Percentiles rank a stretch among this genome's conserved stretches.
phyloP scores from a whole-genome alignment of 257 asterid genomes.

The Nicotiana knightiana region DNA sequence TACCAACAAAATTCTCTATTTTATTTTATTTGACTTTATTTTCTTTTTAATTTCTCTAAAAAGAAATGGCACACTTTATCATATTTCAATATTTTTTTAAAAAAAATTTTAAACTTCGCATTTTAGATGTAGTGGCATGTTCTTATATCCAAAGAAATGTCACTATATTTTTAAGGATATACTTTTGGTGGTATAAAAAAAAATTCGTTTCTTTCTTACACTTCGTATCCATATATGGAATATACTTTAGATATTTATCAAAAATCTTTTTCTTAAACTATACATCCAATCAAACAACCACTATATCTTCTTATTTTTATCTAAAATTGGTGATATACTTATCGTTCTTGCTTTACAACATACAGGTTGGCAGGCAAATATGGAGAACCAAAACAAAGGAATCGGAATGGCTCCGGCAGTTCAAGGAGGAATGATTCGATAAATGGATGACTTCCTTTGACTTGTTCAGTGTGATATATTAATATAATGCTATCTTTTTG shows the following conservation, averaged over 20 bases:
- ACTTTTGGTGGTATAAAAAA: too few relatives aligned
- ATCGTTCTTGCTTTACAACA: not conserved
- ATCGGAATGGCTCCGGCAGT: conserved; percentile 17
- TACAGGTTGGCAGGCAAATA: conserved; percentile 21
- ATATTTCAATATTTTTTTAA: too few relatives aligned
- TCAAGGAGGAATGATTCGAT: conserved; percentile 18
- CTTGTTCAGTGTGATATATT: not conserved
- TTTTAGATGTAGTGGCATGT: too few relatives aligned
- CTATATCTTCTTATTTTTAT: not conserved
- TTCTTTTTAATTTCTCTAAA: too few relatives aligned
- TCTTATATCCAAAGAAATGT: not conserved
- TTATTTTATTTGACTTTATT: too few relatives aligned
- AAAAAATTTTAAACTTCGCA: too few relatives aligned
- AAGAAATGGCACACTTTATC: too few relatives aligned
- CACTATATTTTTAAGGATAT: not conserved
- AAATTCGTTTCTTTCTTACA: too few relatives aligned
- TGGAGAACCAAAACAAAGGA: conserved; percentile 12
- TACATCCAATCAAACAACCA: not conserved
- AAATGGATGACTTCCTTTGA: not conserved
- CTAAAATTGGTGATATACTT: not conserved
- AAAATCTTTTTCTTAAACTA: not conserved
- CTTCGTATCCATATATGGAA: not conserved
- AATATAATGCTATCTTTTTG: not conserved
- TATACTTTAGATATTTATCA: not conserved
- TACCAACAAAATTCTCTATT: too few relatives aligned